Conservation (phyloP, 805 yeast species). For the Candida khao-thaluensis region DNA sequence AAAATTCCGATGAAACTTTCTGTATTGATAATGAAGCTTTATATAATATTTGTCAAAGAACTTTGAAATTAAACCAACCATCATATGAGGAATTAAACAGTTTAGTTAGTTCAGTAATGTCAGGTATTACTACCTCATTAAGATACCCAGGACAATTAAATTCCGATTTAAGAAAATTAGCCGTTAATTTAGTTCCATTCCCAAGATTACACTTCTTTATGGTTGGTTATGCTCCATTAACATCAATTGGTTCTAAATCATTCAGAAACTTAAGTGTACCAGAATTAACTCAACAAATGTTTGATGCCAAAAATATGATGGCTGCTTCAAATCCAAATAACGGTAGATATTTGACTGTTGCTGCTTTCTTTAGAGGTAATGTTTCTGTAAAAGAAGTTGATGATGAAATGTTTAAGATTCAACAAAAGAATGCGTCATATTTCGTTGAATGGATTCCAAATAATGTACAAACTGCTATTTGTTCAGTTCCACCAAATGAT, state of each 20-base stretch:
- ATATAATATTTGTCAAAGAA: conserved; percentile 83
- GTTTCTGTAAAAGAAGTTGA: conserved; percentile 92
- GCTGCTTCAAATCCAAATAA: conserved; percentile 90
- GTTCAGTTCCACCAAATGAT: conserved; percentile 85
- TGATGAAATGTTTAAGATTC: conserved; percentile 85
- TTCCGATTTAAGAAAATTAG: conserved; percentile 88
- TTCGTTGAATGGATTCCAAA: conserved; percentile 97
- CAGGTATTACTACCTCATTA: conserved; percentile 90
- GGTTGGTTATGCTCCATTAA: conserved; percentile 92
- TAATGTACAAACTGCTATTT: conserved; percentile 90
- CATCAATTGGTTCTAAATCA: conserved; percentile 74
- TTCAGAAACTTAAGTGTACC: conserved; percentile 86
- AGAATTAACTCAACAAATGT: conserved; percentile 91
- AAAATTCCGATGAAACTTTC: conserved; percentile 88
- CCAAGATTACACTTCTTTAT: conserved; percentile 93
- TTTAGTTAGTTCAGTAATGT: conserved; percentile 87
- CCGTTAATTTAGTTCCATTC: conserved; percentile 92
- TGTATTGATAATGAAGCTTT: conserved; percentile 94
- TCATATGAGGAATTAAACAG: conserved; percentile 75
- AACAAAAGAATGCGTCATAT: conserved; percentile 74
- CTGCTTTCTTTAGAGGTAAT: conserved; percentile 92
- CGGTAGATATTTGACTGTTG: conserved; percentile 90
- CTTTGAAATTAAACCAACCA: conserved; percentile 79
- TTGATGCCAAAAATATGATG: conserved; percentile 92
- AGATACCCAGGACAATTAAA: conserved; percentile 95